Conservation (phyloP, 768 basidiomycete species). For the Suillus occidentalis region DNA sequence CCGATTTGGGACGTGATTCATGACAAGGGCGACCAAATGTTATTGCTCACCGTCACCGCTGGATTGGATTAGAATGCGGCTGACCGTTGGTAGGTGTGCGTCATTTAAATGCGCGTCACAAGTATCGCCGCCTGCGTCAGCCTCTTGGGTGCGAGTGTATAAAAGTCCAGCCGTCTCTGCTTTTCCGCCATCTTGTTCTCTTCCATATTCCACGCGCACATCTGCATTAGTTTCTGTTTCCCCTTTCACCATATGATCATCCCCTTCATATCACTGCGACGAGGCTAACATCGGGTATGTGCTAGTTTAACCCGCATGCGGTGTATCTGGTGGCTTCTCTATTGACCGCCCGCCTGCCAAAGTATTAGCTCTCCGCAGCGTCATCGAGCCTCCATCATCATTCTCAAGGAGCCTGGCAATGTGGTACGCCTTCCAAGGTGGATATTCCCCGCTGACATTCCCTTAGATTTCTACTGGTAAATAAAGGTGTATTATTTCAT, state of each 20-base stretch:
- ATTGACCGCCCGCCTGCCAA: background rate
- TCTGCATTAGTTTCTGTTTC: background rate
- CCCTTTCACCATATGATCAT: background rate
- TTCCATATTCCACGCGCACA: background rate
- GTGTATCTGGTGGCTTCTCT: background rate
- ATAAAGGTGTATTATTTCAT: background rate
- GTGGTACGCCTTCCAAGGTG: background rate
- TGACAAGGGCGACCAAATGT: background rate
- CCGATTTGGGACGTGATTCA: background rate
- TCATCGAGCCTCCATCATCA: background rate
- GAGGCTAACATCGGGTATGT: background rate
- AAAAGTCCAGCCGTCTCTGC: background rate
- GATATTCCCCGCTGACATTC: background rate
- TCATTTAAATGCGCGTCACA: background rate
- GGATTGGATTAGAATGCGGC: background rate
- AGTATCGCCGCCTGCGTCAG: background rate
- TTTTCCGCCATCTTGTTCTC: background rate
- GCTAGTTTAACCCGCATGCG: background rate
- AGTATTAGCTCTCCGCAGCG: background rate
- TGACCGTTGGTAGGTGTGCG: background rate
- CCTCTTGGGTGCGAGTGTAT: background rate
- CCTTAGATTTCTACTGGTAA: background rate
- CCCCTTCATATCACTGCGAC: background rate
- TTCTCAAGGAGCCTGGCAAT: background rate
- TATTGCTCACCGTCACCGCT: background rate